Evolutionary conservation across 2,329 filamentous ascomycete species (phyloP), one percentile per base, ranked within the genome.

Genomic region (Cladosporium phlei): DNA sequence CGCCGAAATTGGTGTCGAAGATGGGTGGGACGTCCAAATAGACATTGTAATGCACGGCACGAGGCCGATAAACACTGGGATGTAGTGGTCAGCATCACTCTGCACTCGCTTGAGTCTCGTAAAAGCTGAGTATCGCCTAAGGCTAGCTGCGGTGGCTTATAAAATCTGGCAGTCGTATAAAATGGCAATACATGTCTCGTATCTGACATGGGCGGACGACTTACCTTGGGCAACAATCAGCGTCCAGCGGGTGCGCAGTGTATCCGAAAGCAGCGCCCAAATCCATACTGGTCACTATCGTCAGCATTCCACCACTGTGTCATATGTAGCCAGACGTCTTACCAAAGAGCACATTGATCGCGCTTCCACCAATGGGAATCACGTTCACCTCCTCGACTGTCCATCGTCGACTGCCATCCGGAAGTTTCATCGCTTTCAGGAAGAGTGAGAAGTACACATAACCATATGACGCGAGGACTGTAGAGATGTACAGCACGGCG

Each of bases 211-310:
- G 24, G 17, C 4, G 37, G 12, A 38, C 1, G n/a, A 38, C 38
- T 37, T 32, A 14, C 63, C 69, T 59, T 78, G 75, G 2, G 62
- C 54, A 5, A 78, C 61, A 22, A 78, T 72, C 5, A 78, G 61
- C 0, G 67, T 69, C 75, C 75, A 78, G 17, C 75, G 61, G 0
- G 73, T 75, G 28, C 67, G 66, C 2, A 78, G 53, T 7, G 69
- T 56, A 56, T 78, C 75, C 0, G 75, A 78, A 0, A 76, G 55
- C 2, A 76, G 66, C 1, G 74, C 74, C 74, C 75, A 78, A 10
- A 75, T 66, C 74, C 74, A 77, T 2, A 77, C 75, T 30, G 32
- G n/a, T 49, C 12, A 25, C 22, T 17, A 38, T 28, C 24, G 20
- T 16, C 19, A 45, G 25, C 21, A 28, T n/a, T 33, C n/a, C 21